Evolutionary conservation across 1,139 yeast genomes (phyloP).

Genomic region (Protomyces gravidus): DNA sequence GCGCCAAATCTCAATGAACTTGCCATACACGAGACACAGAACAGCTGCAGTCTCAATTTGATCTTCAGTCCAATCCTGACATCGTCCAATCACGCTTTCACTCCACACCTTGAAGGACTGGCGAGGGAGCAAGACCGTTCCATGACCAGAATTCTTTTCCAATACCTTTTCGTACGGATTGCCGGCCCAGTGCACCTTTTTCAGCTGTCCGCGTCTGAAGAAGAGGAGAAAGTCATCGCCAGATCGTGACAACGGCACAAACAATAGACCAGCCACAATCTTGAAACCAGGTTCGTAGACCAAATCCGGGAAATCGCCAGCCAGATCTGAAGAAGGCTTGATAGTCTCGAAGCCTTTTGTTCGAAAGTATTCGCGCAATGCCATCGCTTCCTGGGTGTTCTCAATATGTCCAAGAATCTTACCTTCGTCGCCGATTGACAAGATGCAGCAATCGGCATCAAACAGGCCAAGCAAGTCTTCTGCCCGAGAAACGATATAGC

Average conservation of each 20-base stretch:
- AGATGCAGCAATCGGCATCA: conserved; percentile 25
- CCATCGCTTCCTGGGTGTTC: conserved; percentile 20
- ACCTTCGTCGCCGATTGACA: conserved; percentile 26
- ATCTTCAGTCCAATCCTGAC: conserved; percentile 27
- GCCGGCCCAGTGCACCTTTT: conserved; percentile 28
- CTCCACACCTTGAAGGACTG: conserved; percentile 27
- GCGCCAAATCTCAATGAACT: conserved; percentile 28
- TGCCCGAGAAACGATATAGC: conserved; percentile 23
- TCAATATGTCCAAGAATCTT: conserved; percentile 21
- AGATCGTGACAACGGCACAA: conserved; percentile 17
- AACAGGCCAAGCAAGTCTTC: conserved; percentile 27
- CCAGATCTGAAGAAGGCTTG: conserved; percentile 15
- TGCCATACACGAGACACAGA: conserved; percentile 23
- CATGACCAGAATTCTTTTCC: conserved; percentile 6
- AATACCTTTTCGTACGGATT: conserved; percentile 29
- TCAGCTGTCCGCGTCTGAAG: conserved; percentile 23
- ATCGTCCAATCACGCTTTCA: conserved; percentile 24
- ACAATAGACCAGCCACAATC: conserved; percentile 25
- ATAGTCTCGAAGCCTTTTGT: conserved; percentile 17
- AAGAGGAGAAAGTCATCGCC: conserved; percentile 26
- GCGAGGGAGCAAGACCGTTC: conserved; percentile 20
- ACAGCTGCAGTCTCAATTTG: conserved; percentile 28
- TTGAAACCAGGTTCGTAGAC: conserved; percentile 18
- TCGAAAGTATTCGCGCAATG: conserved; percentile 22
- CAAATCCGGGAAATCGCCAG: conserved; percentile 24